Conservation (phyloP, 2,329 filamentous ascomycete genomes). For the Diaporthe australafricana region DNA sequence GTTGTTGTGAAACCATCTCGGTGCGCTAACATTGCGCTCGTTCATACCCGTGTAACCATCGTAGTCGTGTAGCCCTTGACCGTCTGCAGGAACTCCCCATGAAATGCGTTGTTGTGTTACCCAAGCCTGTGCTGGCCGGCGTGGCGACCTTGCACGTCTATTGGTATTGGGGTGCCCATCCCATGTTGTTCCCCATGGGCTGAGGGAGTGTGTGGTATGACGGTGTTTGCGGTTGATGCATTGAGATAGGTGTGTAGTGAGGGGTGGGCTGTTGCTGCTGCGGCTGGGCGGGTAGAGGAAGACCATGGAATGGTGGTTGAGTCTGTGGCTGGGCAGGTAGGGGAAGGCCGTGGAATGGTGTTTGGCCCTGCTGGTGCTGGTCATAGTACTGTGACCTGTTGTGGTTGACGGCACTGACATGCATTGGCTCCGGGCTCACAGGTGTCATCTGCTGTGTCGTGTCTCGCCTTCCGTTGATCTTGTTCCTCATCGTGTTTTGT, state of each 20-base stretch:
- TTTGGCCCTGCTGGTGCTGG: constrained; percentile 35
- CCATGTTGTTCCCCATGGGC: constrained; percentile 31
- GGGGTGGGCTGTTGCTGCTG: constrained; percentile 9
- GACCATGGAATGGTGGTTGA: constrained; percentile 21
- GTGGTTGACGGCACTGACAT: constrained; percentile 20
- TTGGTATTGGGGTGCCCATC: constrained; percentile 34
- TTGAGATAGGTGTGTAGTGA: constrained; percentile 16
- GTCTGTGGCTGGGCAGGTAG: constrained; percentile 30
- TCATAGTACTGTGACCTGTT: constrained; percentile 42
- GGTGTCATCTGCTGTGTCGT: constrained; percentile 40
- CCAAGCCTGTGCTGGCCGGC: not conserved
- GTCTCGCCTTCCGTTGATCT: not conserved
- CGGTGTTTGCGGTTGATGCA: constrained; percentile 24
- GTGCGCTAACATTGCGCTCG: constrained; percentile 5
- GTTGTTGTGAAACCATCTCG: not conserved
- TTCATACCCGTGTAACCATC: constrained; percentile 13
- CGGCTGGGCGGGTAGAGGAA: constrained; percentile 26
- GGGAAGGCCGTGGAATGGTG: constrained; percentile 29
- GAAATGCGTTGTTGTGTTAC: constrained; percentile 1
- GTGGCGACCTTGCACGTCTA: not conserved
- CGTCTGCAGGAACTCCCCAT: not conserved
- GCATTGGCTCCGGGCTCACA: constrained; percentile 44
- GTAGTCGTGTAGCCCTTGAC: not conserved
- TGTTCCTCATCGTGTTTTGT: constrained; percentile 1
- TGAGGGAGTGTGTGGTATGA: constrained; percentile 32